Percentiles rank a stretch among this genome's conserved stretches.
These are phyloP conservation scores for Gonapodya prolifera DNA, from an alignment of 192 early-diverging fungal genomes.

Conservation along the genomic window DNA sequence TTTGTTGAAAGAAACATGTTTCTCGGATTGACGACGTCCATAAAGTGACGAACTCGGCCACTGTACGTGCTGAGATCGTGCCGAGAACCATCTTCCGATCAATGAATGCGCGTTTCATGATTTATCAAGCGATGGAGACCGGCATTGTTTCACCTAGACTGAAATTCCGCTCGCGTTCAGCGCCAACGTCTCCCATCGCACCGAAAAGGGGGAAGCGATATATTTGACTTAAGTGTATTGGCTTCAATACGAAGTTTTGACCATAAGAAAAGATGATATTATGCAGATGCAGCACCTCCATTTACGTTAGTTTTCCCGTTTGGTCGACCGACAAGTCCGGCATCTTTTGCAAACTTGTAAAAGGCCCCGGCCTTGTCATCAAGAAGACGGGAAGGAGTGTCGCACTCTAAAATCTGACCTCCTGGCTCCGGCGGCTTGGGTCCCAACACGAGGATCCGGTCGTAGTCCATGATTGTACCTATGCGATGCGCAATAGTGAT, in stretches of 20 bases:
- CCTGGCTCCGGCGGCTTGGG: neutral
- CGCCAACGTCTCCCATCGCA: neutral
- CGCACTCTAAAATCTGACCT: neutral
- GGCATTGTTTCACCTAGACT: neutral
- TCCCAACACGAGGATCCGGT: conserved; percentile 60
- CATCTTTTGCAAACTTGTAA: neutral
- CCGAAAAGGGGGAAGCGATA: too few relatives aligned
- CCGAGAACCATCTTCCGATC: conserved; percentile 11
- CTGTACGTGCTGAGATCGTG: conserved; percentile 59
- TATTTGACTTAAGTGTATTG: too few relatives aligned
- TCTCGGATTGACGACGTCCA: conserved; percentile 57
- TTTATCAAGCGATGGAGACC: neutral
- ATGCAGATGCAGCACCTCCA: too few relatives aligned
- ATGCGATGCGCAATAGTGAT: conserved; percentile 8
- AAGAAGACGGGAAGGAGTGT: neutral
- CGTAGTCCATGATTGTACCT: conserved; percentile 39
- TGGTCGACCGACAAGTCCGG: neutral
- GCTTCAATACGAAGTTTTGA: too few relatives aligned
- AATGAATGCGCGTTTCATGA: neutral
- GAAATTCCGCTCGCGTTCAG: neutral
- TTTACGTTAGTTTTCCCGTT: too few relatives aligned
- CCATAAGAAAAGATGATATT: too few relatives aligned
- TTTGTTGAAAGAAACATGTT: conserved; percentile 48
- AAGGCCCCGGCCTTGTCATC: neutral
- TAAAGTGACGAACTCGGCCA: conserved; percentile 62